Evolutionary conservation across 495 filamentous ascomycete genomes (phyloP), one percentile per base, ranked within the genome.

Genomic region (Entonaema liquescens): DNA sequence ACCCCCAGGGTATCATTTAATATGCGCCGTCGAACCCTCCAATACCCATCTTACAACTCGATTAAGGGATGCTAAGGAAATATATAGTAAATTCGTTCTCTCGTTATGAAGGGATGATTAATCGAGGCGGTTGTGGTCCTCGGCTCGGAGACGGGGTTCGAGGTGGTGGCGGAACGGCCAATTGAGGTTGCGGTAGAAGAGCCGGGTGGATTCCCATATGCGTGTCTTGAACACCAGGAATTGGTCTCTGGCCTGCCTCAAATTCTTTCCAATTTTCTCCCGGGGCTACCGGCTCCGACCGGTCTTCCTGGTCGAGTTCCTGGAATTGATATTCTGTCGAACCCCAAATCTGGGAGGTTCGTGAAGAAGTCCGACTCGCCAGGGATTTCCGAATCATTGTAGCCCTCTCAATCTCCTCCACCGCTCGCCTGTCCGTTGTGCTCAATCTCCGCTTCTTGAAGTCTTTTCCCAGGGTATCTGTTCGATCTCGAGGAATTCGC

Each of bases 321-420:
- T 67, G 54, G 36, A 59, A 25, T 23, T 36, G 31, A 12, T 62
- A 62, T 7, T 53, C 49, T 31, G 53, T 36, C 15, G 53, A 23
- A 9, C 42, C 42, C 42, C 42, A 47, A 2, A 47, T n/a, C 9
- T 35, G 53, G 17, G 53, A 56, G 26, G 17, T 42, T 29, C 73
- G 64, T 26, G 70, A 68, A 15, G 74, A 78, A 0, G 76, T 77
- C 25, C 83, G 78, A 15, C 67, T 80, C 19, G 81, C 81, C 1
- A 84, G 71, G 0, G 83, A 85, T 66, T 85, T 85, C 26, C 81
- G 77, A 59, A 85, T 85, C 73, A 85, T 83, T 52, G 63, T 71
- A 9, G 67, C 72, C 17, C 83, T 70, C 62, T 82, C 78, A 19
- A 71, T 59, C 38, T 84, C 82, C 47, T 83, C 77, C 44, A 79